Percentiles rank a stretch among this genome's conserved stretches.
phyloP scores from a whole-genome alignment of 768 basidiomycete species.

The Hortiboletus flavorubellus region DNA sequence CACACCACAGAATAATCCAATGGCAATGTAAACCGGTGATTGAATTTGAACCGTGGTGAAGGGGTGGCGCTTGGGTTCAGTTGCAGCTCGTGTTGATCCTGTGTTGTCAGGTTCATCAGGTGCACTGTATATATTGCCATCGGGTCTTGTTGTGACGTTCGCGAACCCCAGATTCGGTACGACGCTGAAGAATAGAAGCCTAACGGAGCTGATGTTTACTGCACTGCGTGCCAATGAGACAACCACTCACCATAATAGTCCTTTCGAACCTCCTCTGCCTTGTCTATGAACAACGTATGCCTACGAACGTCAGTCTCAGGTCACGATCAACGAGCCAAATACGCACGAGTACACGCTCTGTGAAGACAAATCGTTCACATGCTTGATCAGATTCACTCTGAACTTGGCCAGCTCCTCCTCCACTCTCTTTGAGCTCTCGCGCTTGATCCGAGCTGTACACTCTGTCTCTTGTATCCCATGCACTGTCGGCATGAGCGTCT shows the following conservation, averaged over 20 bases:
- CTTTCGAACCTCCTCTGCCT: background rate
- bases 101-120: constrained; percentile 25
- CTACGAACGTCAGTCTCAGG: background rate
- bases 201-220: too few species aligned
- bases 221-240: too few species aligned
- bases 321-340: too few species aligned
- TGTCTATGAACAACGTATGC: constrained; percentile 8
- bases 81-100: constrained; percentile 26
- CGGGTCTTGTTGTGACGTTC: constrained; percentile 17
- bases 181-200: background rate
- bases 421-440: background rate
- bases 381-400: constrained; percentile 19
- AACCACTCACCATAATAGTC: background rate
- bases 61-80: too few species aligned
- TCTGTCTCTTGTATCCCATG: constrained; percentile 9
- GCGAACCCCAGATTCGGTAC: constrained; percentile 1
- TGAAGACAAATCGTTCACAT: constrained; percentile 16
- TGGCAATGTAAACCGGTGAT: background rate
- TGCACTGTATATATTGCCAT: constrained; percentile 21
- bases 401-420: constrained; percentile 6
- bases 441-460: background rate
- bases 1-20: constrained; percentile 21
- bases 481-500: constrained; percentile 7
- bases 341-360: background rate
- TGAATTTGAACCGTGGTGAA: too few species aligned